phyloP scores from a whole-genome alignment of 73 alveolate genomes.

The Stentor coeruleus region DNA sequence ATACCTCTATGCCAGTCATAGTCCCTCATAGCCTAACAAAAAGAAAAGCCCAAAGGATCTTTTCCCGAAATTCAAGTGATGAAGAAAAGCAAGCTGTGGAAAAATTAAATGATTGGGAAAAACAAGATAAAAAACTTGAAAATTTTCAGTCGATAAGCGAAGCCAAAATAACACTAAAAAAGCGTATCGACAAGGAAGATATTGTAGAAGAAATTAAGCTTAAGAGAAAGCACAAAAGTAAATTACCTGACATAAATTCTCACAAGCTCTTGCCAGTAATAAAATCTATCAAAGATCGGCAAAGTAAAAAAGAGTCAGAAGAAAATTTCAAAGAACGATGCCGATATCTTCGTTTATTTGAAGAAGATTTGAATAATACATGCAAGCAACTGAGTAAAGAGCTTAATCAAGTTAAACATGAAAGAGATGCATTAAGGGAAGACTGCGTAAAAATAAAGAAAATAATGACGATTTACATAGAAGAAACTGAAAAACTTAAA shows the following conservation, averaged over 20 bases:
- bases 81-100: slow-evolving; percentile 14
- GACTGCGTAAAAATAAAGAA: slow-evolving; percentile 6
- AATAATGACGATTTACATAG: background rate
- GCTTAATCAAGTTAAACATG: background rate
- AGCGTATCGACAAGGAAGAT: background rate
- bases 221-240: background rate
- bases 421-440: slow-evolving; percentile 4
- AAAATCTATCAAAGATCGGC: background rate
- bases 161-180: slow-evolving; percentile 4
- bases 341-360: background rate
- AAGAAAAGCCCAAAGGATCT: background rate
- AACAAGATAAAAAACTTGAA: background rate
- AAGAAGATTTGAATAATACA: background rate
- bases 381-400: background rate
- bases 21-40: background rate
- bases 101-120: background rate
- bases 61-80: background rate
- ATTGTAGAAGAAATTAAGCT: background rate
- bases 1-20: background rate
- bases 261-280: background rate
- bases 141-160: background rate
- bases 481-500: background rate
- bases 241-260: background rate
- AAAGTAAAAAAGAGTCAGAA: background rate
- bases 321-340: background rate